Conservation (phyloP, 2,329 filamentous ascomycete genomes). For the Pseudogymnoascus sp. region DNA sequence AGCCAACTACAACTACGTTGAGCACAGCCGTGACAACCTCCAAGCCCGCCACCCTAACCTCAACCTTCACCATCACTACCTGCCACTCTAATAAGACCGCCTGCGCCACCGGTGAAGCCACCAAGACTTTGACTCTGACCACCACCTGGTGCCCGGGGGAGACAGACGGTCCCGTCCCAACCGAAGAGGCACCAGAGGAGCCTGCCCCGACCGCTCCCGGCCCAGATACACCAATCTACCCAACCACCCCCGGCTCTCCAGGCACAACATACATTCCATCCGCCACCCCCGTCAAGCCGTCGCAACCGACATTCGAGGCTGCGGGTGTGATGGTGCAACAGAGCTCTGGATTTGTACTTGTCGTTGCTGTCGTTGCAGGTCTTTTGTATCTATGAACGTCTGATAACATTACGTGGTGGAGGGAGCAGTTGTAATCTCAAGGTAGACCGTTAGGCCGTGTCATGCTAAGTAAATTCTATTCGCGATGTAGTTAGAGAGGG, state of each 20-base stretch:
- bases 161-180: neutral
- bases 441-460: neutral
- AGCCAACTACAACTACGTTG: neutral
- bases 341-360: neutral
- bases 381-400: neutral
- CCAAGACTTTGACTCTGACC: neutral
- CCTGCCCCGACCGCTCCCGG: neutral
- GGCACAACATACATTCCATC: neutral
- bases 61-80: neutral
- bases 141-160: neutral
- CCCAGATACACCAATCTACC: neutral
- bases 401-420: too few relatives aligned
- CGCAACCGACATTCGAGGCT: neutral
- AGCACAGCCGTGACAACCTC: neutral
- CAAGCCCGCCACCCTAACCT: neutral
- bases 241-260: neutral
- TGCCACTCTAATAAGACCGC: neutral
- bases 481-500: neutral
- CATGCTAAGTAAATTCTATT: neutral
- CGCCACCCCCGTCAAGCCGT: neutral
- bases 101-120: neutral
- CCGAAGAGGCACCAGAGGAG: neutral
- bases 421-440: neutral
- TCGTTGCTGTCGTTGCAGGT: neutral
- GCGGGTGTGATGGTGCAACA: neutral